Evolutionary conservation across 129 eudicot species (phyloP).

Genomic region (carrot (Daucus carota)): DH1_v3.0 NC_030386.2:26081501-26082000

Average conservation of each 20-base stretch:
- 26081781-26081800: conserved; percentile 45
- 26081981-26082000: conserved; percentile 61
- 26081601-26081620: conserved; percentile 50
- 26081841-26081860: conserved; percentile 62
- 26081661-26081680: conserved; percentile 26
- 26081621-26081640: conserved; percentile 60
- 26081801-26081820: conserved; percentile 46
- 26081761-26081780: conserved; percentile 43
- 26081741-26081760: conserved; percentile 33
- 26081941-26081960: conserved; percentile 86
- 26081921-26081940: conserved; percentile 44
- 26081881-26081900: conserved; percentile 52
- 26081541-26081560: conserved; percentile 43
- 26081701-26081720: conserved; percentile 54
- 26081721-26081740: conserved; percentile 40
- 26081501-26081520: conserved; percentile 39
- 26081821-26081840: conserved; percentile 58
- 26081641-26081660: conserved; percentile 26
- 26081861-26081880: conserved; percentile 50
- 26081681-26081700: conserved; percentile 46
- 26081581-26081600: conserved; percentile 48
- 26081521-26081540: conserved; percentile 36
- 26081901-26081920: conserved; percentile 41
- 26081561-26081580: conserved; percentile 45
- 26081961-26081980: conserved; percentile 68